Evolutionary conservation across 1,284 basidiomycete genomes (phyloP), one percentile per base, ranked within the genome.

Genomic region (Jaminaea rosea): DNA sequence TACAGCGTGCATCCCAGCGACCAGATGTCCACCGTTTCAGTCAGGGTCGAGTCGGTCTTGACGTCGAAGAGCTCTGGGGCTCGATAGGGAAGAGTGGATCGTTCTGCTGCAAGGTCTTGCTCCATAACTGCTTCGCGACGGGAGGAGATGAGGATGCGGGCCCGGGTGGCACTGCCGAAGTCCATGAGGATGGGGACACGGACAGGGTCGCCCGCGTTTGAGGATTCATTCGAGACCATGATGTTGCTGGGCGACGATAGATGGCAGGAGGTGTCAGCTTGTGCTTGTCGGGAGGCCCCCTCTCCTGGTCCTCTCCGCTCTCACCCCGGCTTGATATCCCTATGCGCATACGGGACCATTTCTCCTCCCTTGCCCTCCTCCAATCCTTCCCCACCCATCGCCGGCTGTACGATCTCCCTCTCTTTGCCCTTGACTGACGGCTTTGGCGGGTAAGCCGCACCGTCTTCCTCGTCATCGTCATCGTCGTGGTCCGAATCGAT

Each of bases 261-360:
- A 28, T 26, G 6, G 26, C 26, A 34, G 29, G 28, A 15, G 24
- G 9, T 31, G 23, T 36, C 34, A 10, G n/a, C 10, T n/a, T 6
- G 34, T 4, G n/a, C n/a, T 10, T 4, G 34, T 36, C 4, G n/a
- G 34, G 34, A n/a, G 3, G 3, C n/a, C 34, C 21, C 21, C 9
- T 10, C 4, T 10, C 10, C 4, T 21, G 11, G 8, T 23, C 10
- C 11, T 8, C 2, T 4, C 26, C 5, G n/a, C 1, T 78, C 84
- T 67, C 67, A 90, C 88, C 85, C 91, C 34, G 93, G 94, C 77
- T 99, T 98, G 68, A 98, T 79, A 76, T 99, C 93, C 54, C 94
- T 80, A 77, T 98, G 94, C 0, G 93, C 92, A 73, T 94, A 99
- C 0, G 94, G 90, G 5, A 90, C 32, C 13, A 55, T 47, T 23